These are phyloP conservation scores for Sphagnum fallax DNA, from an alignment of 228 moss, liverwort and hornwort genomes.

Conservation along the genomic window DNA sequence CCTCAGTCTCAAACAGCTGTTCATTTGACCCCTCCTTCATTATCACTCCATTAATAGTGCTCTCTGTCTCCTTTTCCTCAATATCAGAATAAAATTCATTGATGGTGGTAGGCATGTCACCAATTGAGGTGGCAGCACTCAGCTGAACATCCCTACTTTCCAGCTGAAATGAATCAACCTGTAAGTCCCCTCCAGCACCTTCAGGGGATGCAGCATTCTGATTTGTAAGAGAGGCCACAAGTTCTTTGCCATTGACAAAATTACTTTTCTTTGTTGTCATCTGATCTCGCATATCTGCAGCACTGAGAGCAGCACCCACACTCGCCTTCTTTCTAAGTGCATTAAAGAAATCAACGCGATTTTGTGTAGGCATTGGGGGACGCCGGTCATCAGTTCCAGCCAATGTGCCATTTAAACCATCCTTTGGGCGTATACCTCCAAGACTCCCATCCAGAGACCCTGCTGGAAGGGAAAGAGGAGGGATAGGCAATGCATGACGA, in stretches of 20 bases:
- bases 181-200: conserved; percentile 26
- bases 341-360: conserved; percentile 95
- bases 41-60: conserved; percentile 38
- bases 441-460: conserved; percentile 40
- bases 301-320: conserved; percentile 40
- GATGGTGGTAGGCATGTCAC: conserved; percentile 14
- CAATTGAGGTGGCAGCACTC: conserved; percentile 12
- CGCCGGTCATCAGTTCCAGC: conserved; percentile 71
- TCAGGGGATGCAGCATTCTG: conserved; percentile 36
- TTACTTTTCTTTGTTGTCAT: conserved; percentile 40
- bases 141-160: conserved; percentile 39
- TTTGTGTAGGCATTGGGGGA: conserved; percentile 65
- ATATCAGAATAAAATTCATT: conserved; percentile 15
- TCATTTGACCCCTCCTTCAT: conserved; percentile 28
- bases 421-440: conserved; percentile 48
- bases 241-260: conserved; percentile 42
- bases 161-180: conserved; percentile 25
- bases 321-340: conserved; percentile 74
- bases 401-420: conserved; percentile 38
- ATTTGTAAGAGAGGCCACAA: conserved; percentile 23
- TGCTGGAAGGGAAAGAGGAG: conserved; percentile 44
- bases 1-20: conserved; percentile 18
- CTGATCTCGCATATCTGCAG: conserved; percentile 67
- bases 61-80: conserved; percentile 25
- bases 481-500: conserved; percentile 83